Base-by-base conservation (phyloP, 1,284 basidiomycete genomes). In the Moniliophthora roreri region DNA sequence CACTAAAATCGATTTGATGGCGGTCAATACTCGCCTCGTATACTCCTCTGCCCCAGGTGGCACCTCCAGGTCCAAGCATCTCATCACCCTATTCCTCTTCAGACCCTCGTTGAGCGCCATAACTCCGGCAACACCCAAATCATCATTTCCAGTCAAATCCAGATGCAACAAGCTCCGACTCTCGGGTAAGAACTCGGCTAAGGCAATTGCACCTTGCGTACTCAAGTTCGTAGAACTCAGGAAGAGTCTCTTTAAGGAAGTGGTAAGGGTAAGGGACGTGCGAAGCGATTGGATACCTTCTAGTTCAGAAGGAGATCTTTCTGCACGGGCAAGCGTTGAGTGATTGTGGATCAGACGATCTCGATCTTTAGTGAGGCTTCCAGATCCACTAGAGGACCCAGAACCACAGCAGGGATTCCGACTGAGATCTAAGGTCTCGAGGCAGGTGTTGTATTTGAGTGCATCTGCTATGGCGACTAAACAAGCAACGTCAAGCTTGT, bases 101-200 rank as follows among this genome's bases (percentile, higher is more conserved):
- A 98, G 72, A 0, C 93, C 92, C 0, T 88, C 89, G 40, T 85
- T 88, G 11, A 99, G 81, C 0, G 95, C 96, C 82, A 98, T 89
- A 5, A 98, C 91, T 15, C 93, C 94, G 0, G 94, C 95, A 32
- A 95, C 80, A 61, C 94, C 93, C 38, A 98, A 26, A 45, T 32
- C 28, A 10, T 73, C 34, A 67, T 95, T 95, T 62, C 80, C 72
- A 0, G 92, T 95, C 24, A 95, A 74, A 67, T 95, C 92, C 45
- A 58, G 37, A 55, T 55, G 51, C 37, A 50, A 34, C 5, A 59
- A 39, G 21, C 52, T 51, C 8, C 51, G 36, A 28, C 47, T 49
- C 66, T 98, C 95, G 0, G 95, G 95, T 2, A 98, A 79, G 74
- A 98, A 98, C 70, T 98, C 95, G 3, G 96, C 96, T 1, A 99